Evolutionary conservation across 2,329 filamentous ascomycete genomes (phyloP).

Genomic region (Colletotrichum sublineola): DNA sequence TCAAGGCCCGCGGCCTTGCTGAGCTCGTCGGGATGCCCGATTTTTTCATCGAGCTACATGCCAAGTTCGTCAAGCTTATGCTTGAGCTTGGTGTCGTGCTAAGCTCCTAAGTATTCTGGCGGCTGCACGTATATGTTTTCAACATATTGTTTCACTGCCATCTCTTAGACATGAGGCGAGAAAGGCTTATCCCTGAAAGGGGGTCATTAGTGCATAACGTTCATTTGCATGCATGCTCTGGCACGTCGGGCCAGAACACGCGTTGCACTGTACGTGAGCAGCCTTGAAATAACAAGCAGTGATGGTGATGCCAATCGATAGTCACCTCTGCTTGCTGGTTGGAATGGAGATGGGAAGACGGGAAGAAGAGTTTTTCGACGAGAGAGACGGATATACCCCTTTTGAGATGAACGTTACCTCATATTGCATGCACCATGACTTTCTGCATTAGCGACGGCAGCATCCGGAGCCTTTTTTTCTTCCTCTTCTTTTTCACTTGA

Average conservation of each 20-base stretch:
- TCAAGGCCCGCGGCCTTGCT: conserved; percentile 72
- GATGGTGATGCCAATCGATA: conserved; percentile 41
- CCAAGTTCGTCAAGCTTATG: conserved; percentile 72
- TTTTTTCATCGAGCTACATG: conserved; percentile 77
- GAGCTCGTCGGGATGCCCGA: conserved; percentile 76
- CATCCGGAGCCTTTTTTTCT: conserved; percentile 19
- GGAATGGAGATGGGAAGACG: neutral
- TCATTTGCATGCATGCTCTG: conserved; percentile 3
- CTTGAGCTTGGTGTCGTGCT: conserved; percentile 70
- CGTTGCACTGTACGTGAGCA: neutral
- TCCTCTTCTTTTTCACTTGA: neutral
- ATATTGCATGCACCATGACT: conserved; percentile 22
- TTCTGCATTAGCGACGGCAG: conserved; percentile 39
- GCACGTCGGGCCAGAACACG: neutral
- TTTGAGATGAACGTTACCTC: conserved; percentile 7
- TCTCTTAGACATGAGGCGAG: neutral
- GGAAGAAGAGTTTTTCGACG: conserved; percentile 1
- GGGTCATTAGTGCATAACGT: neutral
- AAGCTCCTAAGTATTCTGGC: conserved; percentile 55
- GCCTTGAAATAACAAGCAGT: conserved; percentile 25
- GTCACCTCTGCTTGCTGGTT: conserved; percentile 28
- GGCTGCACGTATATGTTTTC: conserved; percentile 31
- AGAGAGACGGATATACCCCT: conserved; percentile 35
- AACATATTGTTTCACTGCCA: neutral
- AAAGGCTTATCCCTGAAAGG: conserved; percentile 3